Percentiles rank a stretch among this genome's conserved stretches.
phyloP scores from a whole-genome alignment of 192 early-diverging fungal species.

The Kickxella alabastrina region DNA sequence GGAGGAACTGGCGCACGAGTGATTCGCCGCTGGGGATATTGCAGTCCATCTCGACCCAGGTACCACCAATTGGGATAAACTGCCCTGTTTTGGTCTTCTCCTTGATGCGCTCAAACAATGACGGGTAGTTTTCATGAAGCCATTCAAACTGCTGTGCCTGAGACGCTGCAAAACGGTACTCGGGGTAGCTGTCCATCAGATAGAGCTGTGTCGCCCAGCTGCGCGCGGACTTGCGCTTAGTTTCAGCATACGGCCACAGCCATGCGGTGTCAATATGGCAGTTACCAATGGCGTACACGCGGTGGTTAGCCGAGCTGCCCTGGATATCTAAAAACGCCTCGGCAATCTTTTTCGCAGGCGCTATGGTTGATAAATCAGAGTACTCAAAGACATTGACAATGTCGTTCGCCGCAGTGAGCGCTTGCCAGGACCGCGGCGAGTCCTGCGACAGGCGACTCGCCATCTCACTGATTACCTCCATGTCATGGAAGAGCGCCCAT shows the following conservation, averaged over 20 bases:
- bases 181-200: conserved; percentile 85
- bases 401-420: conserved; percentile 72
- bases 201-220: conserved; percentile 74
- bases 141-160: conserved; percentile 96
- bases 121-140: conserved; percentile 78
- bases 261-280: conserved; percentile 89
- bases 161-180: conserved; percentile 85
- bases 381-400: conserved; percentile 74
- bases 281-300: conserved; percentile 87
- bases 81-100: conserved; percentile 64
- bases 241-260: conserved; percentile 96
- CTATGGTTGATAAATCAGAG: conserved; percentile 44
- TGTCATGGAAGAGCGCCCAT: conserved; percentile 68
- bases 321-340: conserved; percentile 65
- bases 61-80: conserved; percentile 90
- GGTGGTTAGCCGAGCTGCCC: conserved; percentile 57
- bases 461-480: conserved; percentile 77
- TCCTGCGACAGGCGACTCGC: conserved; percentile 70
- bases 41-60: conserved; percentile 98
- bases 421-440: conserved; percentile 68
- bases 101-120: conserved; percentile 73
- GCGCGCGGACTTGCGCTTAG: conserved; percentile 84
- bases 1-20: conserved; percentile 88
- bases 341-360: conserved; percentile 50
- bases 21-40: conserved; percentile 94